A percentile compares a stretch with the other conserved stretches of the same genome.
Evolutionary conservation across 306 rosid species (phyloP).

Genomic region (peach (Prunus persica)): Prunus_persica_NCBIv2 NC_034015.1:19609501-19610000

Average conservation of each 20-base stretch:
- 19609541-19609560: conserved; percentile 91
- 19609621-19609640: conserved; percentile 59
- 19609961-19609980: neutral
- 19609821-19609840: conserved; percentile 61
- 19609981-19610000: too few species aligned
- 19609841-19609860: conserved; percentile 1
- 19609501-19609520: conserved; percentile 90
- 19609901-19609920: conserved; percentile 14
- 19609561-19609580: conserved; percentile 87
- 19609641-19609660: conserved; percentile 45
- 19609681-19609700: neutral
- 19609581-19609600: conserved; percentile 75
- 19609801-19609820: conserved; percentile 4
- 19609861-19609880: conserved; percentile 35
- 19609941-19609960: neutral
- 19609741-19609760: neutral
- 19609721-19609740: neutral
- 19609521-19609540: conserved; percentile 87
- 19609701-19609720: neutral
- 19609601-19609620: conserved; percentile 52
- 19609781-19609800: conserved; percentile 13
- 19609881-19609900: conserved; percentile 47
- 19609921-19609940: neutral
- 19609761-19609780: neutral
- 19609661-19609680: conserved; percentile 52